A percentile compares a stretch with the other conserved stretches of the same genome.
Conservation (phyloP, 2,329 filamentous ascomycete species). For the Aureobasidium sp. region DNA sequence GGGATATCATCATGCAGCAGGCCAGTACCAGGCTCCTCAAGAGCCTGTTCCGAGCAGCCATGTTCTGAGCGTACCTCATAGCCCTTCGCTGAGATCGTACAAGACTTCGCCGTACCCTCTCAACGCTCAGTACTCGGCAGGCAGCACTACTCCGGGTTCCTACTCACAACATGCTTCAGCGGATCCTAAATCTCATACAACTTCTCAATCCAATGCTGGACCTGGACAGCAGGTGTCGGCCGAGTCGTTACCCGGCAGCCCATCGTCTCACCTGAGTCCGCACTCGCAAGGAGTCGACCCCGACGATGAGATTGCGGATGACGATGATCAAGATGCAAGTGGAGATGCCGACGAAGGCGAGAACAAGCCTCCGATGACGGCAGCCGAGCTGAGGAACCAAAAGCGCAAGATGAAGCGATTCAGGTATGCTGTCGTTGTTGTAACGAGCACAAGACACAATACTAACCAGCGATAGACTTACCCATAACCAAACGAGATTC, state of each 20-base stretch:
- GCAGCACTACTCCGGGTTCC: not conserved
- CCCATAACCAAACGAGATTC: conserved; percentile 94
- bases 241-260: conserved; percentile 39
- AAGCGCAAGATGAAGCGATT: conserved; percentile 65
- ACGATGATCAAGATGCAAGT: conserved; percentile 28
- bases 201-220: conserved; percentile 12
- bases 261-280: conserved; percentile 38
- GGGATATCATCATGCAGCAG: not conserved
- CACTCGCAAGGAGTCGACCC: conserved; percentile 23
- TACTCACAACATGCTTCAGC: conserved; percentile 2
- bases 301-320: conserved; percentile 30
- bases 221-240: conserved; percentile 26
- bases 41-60: not conserved
- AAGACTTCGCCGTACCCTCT: conserved; percentile 13
- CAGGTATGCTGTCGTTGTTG: conserved; percentile 42
- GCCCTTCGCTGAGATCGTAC: conserved; percentile 12
- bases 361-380: conserved; percentile 31
- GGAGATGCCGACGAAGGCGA: conserved; percentile 18
- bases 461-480: conserved; percentile 53
- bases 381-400: conserved; percentile 40
- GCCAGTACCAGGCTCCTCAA: conserved; percentile 5
- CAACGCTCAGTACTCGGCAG: conserved; percentile 7
- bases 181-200: conserved; percentile 15
- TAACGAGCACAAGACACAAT: not conserved
- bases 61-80: conserved; percentile 5